Evolutionary conservation across 768 basidiomycete genomes (phyloP).

Genomic region (Collybiopsis luxurians): DNA sequence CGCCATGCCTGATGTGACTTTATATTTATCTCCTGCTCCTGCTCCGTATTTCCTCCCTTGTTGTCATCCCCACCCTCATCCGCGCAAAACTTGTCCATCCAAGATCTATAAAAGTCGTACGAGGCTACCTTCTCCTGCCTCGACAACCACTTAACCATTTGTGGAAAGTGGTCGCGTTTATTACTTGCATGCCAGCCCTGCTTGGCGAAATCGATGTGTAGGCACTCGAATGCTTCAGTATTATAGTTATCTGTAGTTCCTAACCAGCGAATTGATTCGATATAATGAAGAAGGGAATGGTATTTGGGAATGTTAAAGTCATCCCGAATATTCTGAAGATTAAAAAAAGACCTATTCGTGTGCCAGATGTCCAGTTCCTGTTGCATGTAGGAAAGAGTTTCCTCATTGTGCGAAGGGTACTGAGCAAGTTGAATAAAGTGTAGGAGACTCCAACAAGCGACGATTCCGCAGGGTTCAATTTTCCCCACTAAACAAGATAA

Average conservation of each 20-base stretch:
- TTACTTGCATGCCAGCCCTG: slow-evolving; percentile 14
- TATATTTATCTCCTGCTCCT: no score
- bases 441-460: slow-evolving; percentile 22
- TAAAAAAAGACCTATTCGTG: slow-evolving; percentile 17
- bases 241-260: not conserved
- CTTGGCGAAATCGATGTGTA: not conserved
- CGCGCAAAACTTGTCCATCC: no score
- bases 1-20: no score
- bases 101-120: no score
- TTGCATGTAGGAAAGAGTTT: slow-evolving; percentile 14
- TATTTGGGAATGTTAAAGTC: slow-evolving; percentile 28
- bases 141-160: slow-evolving; percentile 27
- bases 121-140: slow-evolving; percentile 19
- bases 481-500: slow-evolving; percentile 18
- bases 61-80: no score
- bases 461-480: not conserved
- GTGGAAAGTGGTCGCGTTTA: slow-evolving; percentile 18
- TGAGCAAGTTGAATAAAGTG: slow-evolving; percentile 30
- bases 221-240: not conserved
- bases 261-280: not conserved
- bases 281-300: slow-evolving; percentile 18
- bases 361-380: slow-evolving; percentile 18
- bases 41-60: no score
- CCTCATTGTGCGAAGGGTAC: slow-evolving; percentile 11
- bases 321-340: slow-evolving; percentile 9